Conservation (phyloP, 2,329 filamentous ascomycete species). For the Nothophaeocryptopus gaeumannii region DNA sequence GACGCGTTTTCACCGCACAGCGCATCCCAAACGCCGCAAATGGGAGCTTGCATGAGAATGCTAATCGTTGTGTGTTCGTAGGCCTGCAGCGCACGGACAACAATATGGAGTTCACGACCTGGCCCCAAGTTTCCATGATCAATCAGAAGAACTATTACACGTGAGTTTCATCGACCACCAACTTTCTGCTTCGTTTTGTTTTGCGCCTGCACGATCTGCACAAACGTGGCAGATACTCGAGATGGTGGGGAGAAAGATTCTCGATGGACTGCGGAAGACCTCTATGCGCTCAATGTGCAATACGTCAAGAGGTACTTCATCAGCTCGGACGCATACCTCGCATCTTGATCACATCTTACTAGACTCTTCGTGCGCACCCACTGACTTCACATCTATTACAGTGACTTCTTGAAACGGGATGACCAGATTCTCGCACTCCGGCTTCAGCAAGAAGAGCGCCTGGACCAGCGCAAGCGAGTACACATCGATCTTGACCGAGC, state of each 20-base stretch:
- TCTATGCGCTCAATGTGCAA: conserved; percentile 37
- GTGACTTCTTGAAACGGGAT: conserved; percentile 96
- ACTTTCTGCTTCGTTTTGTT: neutral
- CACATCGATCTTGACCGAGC: conserved; percentile 86
- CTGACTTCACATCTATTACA: conserved; percentile 38
- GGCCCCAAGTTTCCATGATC: conserved; percentile 89
- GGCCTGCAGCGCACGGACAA: conserved; percentile 96
- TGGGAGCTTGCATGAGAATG: conserved; percentile 24
- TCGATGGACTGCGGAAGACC: conserved; percentile 33
- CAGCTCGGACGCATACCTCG: neutral
- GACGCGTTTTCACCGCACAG: conserved; percentile 18
- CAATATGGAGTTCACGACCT: conserved; percentile 91
- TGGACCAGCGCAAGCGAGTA: conserved; percentile 77
- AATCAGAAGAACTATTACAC: conserved; percentile 99
- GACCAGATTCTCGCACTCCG: conserved; percentile 90
- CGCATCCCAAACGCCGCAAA: conserved; percentile 16
- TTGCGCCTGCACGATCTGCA: conserved; percentile 1
- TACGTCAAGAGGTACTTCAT: conserved; percentile 33
- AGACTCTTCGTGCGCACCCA: conserved; percentile 1
- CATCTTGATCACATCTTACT: neutral
- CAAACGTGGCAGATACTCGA: neutral
- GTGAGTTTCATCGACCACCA: conserved; percentile 50
- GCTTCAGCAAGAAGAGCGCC: conserved; percentile 80
- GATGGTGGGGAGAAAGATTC: conserved; percentile 33
- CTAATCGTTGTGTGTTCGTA: conserved; percentile 39